These are phyloP conservation scores for Paecilomyces dactylethromorphus DNA, from an alignment of 2,329 filamentous ascomycete species.

Conservation along the genomic window DNA sequence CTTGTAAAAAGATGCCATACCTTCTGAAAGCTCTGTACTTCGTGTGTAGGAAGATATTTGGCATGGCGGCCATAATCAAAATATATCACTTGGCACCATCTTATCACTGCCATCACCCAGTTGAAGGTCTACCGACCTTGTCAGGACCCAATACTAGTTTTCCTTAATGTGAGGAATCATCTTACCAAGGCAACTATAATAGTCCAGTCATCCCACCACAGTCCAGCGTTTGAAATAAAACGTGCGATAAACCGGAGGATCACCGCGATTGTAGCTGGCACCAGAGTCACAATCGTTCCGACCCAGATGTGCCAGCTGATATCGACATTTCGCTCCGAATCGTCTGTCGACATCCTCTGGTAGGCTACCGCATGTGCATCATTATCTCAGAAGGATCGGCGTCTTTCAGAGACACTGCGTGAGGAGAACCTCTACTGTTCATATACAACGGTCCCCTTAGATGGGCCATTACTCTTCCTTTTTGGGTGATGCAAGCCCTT, in stretches of 20 bases:
- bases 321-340: not conserved
- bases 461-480: not conserved
- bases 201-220: conserved; percentile 25
- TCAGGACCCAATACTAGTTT: not conserved
- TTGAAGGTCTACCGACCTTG: conserved; percentile 10
- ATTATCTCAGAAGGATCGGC: not conserved
- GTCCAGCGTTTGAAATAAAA: conserved; percentile 11
- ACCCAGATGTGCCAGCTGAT: conserved; percentile 13
- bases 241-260: conserved; percentile 16
- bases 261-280: conserved; percentile 17
- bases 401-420: not conserved
- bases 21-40: conserved; percentile 13
- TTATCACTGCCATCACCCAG: conserved; percentile 15
- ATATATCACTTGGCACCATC: conserved; percentile 12
- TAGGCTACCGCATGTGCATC: not conserved
- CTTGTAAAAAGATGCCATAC: conserved; percentile 5
- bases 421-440: not conserved
- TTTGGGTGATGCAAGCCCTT: not conserved
- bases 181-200: conserved; percentile 16
- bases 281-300: conserved; percentile 16
- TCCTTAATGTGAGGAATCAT: not conserved
- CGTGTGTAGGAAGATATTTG: conserved; percentile 6
- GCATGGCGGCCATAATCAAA: conserved; percentile 13
- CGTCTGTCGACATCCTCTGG: not conserved
- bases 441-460: not conserved